Conservation (phyloP, 805 yeast species). For the Blastobotrys attinorum region DNA sequence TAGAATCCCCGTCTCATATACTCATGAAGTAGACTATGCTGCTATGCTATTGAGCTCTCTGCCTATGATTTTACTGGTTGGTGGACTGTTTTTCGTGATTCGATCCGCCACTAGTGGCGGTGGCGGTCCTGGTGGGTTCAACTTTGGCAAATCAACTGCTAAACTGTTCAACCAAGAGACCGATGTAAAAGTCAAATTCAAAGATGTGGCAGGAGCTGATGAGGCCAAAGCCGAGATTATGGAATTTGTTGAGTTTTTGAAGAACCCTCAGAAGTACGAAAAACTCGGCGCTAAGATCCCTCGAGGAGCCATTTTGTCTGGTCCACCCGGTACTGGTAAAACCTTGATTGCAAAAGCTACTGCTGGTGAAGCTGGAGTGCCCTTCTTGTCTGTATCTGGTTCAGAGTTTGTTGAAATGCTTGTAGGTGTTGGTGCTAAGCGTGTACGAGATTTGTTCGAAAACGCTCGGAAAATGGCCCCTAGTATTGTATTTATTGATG, state of each 20-base stretch:
- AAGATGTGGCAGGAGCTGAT: constrained; percentile 95
- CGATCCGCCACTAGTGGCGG: constrained; percentile 54
- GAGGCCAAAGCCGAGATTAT: constrained; percentile 96
- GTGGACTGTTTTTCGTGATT: constrained; percentile 79
- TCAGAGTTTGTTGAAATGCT: constrained; percentile 98
- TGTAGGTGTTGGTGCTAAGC: constrained; percentile 97
- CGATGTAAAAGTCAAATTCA: constrained; percentile 78
- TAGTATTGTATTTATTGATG: constrained; percentile 92
- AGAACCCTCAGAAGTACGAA: constrained; percentile 85
- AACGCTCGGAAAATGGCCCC: constrained; percentile 94
- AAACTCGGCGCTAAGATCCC: constrained; percentile 95
- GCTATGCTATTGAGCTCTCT: constrained; percentile 62
- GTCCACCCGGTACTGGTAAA: constrained; percentile 99
- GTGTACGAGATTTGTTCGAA: constrained; percentile 91
- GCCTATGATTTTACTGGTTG: constrained; percentile 86
- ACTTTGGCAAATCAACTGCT: constrained; percentile 86
- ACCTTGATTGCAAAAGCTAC: constrained; percentile 95
- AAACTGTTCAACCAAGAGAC: constrained; percentile 86
- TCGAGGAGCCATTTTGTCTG: constrained; percentile 93
- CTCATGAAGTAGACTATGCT: constrained; percentile 58
- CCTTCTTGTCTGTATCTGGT: constrained; percentile 92
- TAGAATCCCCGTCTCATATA: constrained; percentile 75
- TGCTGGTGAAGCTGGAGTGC: constrained; percentile 98
- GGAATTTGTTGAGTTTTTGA: constrained; percentile 94
- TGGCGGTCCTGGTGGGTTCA: constrained; percentile 72